A percentile compares a stretch with the other conserved stretches of the same genome.
phyloP scores from a whole-genome alignment of 768 basidiomycete genomes.

The Tricholoma furcatifolium region DNA sequence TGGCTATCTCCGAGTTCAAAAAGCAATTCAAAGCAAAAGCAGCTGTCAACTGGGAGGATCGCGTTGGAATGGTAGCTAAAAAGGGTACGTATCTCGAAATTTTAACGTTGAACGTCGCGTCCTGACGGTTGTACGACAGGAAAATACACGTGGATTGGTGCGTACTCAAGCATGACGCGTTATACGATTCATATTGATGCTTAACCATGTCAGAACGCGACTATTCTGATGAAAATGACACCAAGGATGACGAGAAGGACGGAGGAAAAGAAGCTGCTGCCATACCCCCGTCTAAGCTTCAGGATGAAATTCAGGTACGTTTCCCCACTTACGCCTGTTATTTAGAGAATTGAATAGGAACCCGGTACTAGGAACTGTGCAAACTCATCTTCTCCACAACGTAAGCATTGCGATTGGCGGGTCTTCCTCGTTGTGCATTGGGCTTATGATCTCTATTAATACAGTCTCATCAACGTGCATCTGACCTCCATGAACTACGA shows the following conservation, averaged over 20 bases:
- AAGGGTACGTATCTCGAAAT: constrained; percentile 33
- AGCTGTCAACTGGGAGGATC: constrained; percentile 45
- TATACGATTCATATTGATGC: background rate
- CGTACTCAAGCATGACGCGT: constrained; percentile 8
- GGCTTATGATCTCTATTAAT: background rate
- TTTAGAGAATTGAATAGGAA: background rate
- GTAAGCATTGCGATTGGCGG: constrained; percentile 22
- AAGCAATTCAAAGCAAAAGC: constrained; percentile 61
- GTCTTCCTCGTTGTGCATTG: background rate
- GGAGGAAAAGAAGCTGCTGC: constrained; percentile 28
- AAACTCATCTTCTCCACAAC: constrained; percentile 51
- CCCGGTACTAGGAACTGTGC: constrained; percentile 36
- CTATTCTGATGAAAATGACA: constrained; percentile 49
- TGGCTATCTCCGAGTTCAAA: constrained; percentile 52
- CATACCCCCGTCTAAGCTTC: constrained; percentile 48
- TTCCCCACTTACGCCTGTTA: background rate
- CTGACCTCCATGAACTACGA: constrained; percentile 67
- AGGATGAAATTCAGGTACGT: constrained; percentile 42
- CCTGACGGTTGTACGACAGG: constrained; percentile 28
- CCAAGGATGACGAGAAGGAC: constrained; percentile 28
- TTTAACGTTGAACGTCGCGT: background rate
- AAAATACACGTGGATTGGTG: constrained; percentile 63
- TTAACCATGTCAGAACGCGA: constrained; percentile 40
- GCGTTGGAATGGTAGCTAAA: constrained; percentile 50
- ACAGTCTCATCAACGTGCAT: constrained; percentile 50